phyloP scores from a whole-genome alignment of 371 early-diverging fungal genomes.

The Apophysomyces sp. region DNA sequence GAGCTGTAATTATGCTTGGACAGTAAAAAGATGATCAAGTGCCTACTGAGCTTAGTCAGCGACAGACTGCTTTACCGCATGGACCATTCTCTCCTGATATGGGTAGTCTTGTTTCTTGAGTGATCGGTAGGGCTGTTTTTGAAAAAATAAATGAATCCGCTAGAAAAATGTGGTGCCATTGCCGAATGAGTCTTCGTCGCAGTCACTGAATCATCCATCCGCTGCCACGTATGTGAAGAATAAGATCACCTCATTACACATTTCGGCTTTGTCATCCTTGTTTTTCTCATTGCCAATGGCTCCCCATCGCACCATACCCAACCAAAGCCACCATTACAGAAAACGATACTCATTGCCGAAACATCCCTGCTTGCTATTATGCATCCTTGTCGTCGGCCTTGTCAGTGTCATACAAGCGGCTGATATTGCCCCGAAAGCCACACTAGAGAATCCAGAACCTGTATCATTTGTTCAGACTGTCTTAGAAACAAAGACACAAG shows the following conservation, averaged over 20 bases:
- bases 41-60: too few species aligned
- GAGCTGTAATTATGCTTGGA: too few species aligned
- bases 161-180: too few species aligned
- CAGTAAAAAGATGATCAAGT: too few species aligned
- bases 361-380: background rate
- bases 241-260: conserved; percentile 1
- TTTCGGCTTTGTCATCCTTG: background rate
- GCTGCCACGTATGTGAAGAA: background rate
- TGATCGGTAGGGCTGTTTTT: too few species aligned
- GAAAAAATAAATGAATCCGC: too few species aligned
- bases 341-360: background rate
- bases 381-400: background rate
- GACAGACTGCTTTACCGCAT: too few species aligned
- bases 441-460: conserved; percentile 30
- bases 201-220: background rate
- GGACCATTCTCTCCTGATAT: too few species aligned
- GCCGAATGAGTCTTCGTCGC: too few species aligned
- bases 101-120: too few species aligned
- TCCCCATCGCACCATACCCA: background rate
- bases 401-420: background rate
- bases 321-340: background rate
- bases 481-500: conserved; percentile 18
- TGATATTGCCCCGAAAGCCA: conserved; percentile 15
- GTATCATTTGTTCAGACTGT: conserved; percentile 38
- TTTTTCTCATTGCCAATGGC: background rate